Base-by-base conservation (phyloP, 371 early-diverging fungal species). In the Haplosporangium sp. region DNA sequence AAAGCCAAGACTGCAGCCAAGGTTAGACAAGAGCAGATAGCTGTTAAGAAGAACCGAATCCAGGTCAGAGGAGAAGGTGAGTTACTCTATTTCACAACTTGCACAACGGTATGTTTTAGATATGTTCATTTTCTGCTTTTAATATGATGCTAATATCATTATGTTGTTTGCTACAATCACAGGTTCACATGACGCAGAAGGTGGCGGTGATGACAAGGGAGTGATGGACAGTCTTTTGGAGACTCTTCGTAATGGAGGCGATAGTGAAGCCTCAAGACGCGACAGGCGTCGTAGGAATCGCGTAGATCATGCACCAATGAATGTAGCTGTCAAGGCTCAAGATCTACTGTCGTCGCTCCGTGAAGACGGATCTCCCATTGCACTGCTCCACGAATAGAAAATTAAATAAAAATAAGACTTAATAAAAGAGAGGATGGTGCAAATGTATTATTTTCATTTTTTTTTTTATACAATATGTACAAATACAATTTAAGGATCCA, bases 191-290 rank as follows among this genome's bases (percentile, higher is more conserved):
- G 73, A 69, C 65, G 15, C 83, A 77, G 87, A 83, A 48, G 85
- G 84, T 19, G 72, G 70, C 2, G 87, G 87, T 1, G 90, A 77
- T 52, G 93, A 94, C 47, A 94, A 94, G 77, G 92, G 93, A 40
- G 88, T 94, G 52, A 94, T 95, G 88, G 95, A 95, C 66, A 92
- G 93, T 52, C 70, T 95, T 64, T 78, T 95, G 17, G 94, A 95
- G 76, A 91, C 92, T 52, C 83, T 95, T 34, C 84, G 92, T 69
- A 88, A 86, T 20, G 94, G 92, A 42, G 91, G 90, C 15, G 93
- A 93, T 52, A 72, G 90, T 59, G 94, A 93, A 52, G 86, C 92
- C 0, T 86, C 86, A 5, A 76, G 78, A 85, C 87, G 84, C 17
- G 91, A 87, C 66, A 87, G 84, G 76, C 84, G 85, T 3, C 84